These are phyloP conservation scores for Beta vulgaris DNA, from an alignment of 148 eudicot species.

Conservation along the genomic window DNA sequence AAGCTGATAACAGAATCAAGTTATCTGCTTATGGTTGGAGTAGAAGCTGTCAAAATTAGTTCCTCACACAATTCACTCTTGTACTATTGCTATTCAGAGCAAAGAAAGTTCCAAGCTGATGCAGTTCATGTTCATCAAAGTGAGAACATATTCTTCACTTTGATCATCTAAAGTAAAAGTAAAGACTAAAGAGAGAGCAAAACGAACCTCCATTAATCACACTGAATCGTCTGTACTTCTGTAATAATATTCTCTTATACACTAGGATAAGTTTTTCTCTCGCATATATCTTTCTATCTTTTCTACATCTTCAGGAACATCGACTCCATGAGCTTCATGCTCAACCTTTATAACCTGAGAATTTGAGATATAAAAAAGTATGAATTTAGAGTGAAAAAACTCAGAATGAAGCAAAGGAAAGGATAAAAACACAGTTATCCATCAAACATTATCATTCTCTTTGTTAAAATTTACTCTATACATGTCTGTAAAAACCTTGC, in stretches of 20 bases:
- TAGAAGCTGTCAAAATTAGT: background rate
- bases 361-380: background rate
- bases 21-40: background rate
- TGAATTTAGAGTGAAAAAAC: background rate
- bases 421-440: background rate
- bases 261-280: slow-evolving; percentile 57
- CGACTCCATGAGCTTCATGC: slow-evolving; percentile 84
- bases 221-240: background rate
- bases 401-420: background rate
- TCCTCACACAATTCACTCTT: background rate
- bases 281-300: slow-evolving; percentile 74
- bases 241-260: background rate
- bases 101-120: background rate
- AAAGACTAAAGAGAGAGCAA: background rate
- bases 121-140: background rate
- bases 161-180: background rate
- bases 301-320: slow-evolving; percentile 72
- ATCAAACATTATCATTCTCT: background rate
- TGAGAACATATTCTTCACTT: background rate
- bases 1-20: background rate
- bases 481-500: background rate
- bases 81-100: background rate
- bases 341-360: slow-evolving; percentile 80
- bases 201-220: background rate
- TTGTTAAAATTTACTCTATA: background rate